Conservation (phyloP, 139 green algal species). For the Picochlorum sp. region DNA sequence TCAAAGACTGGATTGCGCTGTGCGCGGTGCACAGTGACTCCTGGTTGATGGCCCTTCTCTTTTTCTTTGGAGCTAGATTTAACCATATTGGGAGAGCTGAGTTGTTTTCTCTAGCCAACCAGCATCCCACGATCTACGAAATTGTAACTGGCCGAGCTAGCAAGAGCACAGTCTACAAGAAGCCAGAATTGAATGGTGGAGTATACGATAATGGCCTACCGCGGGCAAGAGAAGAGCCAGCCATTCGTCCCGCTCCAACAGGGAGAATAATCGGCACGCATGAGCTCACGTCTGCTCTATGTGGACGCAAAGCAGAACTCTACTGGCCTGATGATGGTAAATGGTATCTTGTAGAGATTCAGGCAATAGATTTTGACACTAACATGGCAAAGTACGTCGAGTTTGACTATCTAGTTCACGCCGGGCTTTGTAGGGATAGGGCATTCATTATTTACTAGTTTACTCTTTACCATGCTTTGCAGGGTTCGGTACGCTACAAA, state of each 20-base stretch:
- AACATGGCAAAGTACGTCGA: conserved; percentile 56
- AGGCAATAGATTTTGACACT: conserved; percentile 46
- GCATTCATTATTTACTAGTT: not conserved
- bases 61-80: conserved; percentile 92
- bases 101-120: conserved; percentile 82
- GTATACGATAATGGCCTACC: not conserved
- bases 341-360: conserved; percentile 78
- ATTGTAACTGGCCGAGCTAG: conserved; percentile 49
- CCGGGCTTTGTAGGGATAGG: not conserved
- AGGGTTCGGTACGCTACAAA: conserved; percentile 71
- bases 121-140: conserved; percentile 79
- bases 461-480: conserved; percentile 1
- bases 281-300: conserved; percentile 45
- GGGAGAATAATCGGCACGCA: conserved; percentile 25
- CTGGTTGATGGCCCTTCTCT: conserved; percentile 90
- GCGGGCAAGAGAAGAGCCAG: not conserved
- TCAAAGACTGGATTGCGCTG: conserved; percentile 89
- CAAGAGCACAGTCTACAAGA: conserved; percentile 19
- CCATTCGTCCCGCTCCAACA: conserved; percentile 19
- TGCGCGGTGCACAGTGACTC: conserved; percentile 93
- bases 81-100: conserved; percentile 58
- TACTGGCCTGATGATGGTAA: conserved; percentile 83
- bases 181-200: not conserved
- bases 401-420: not conserved
- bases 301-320: conserved; percentile 66